These are phyloP conservation scores for Entoloma clypeatum DNA, from an alignment of 1,284 basidiomycete species.

Conservation along the genomic window DNA sequence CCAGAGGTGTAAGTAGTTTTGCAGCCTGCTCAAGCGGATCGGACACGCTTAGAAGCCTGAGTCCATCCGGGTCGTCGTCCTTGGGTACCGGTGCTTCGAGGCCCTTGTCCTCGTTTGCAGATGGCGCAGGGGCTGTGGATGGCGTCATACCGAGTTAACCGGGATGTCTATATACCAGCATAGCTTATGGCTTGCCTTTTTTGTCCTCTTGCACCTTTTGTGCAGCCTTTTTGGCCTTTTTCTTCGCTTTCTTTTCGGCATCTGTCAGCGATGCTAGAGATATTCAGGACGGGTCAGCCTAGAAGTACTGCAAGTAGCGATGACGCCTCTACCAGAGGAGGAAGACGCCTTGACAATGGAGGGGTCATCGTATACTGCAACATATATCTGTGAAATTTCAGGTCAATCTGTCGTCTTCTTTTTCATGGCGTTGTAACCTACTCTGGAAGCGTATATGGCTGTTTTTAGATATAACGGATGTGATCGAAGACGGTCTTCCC, in stretches of 20 bases:
- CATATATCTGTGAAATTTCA: slow-evolving; percentile 57
- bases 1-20: slow-evolving; percentile 70
- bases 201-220: slow-evolving; percentile 68
- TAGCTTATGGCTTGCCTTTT: slow-evolving; percentile 35
- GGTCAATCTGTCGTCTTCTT: neutral
- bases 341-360: slow-evolving; percentile 44
- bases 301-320: neutral
- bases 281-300: neutral
- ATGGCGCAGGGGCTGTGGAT: slow-evolving; percentile 25
- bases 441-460: slow-evolving; percentile 66
- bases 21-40: slow-evolving; percentile 78
- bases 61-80: slow-evolving; percentile 85
- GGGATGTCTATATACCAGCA: neutral
- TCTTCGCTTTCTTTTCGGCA: slow-evolving; percentile 83
- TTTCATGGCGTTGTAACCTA: slow-evolving; percentile 28
- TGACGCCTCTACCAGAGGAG: slow-evolving; percentile 32
- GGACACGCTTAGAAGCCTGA: slow-evolving; percentile 59
- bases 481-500: slow-evolving; percentile 78
- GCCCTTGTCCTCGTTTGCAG: slow-evolving; percentile 71
- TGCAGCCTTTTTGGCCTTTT: slow-evolving; percentile 86
- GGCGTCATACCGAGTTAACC: neutral
- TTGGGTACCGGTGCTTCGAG: slow-evolving; percentile 55
- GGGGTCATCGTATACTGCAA: slow-evolving; percentile 74
- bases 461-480: slow-evolving; percentile 77
- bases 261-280: slow-evolving; percentile 47